Base-by-base conservation (phyloP, 768 basidiomycete species). In the Russula sp. region DNA sequence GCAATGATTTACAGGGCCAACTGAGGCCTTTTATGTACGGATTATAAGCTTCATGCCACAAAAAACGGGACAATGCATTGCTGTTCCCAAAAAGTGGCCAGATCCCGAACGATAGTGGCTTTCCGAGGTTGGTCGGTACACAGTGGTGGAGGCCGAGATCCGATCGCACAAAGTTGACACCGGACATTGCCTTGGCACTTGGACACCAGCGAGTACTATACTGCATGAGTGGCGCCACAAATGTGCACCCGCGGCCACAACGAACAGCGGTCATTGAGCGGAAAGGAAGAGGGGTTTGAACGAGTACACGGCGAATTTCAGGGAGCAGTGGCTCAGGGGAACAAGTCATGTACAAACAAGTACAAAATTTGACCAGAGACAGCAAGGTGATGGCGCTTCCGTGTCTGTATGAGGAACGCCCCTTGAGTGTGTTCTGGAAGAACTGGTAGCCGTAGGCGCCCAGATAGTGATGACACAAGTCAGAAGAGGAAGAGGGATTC, bases 401-500 rank as follows among this genome's bases (percentile, higher is more conserved):
- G 14, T 5, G 40, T 34, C 49, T 3, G 59, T 32, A 38, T 11
- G 7, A 52, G 49, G 50, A 30, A 63, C 55, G 49, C 32, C 14
- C 59, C 54, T 57, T 61, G 59, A 16, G 9, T 48, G 16, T 55
- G 38, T 61, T 57, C 61, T 28, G 49, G 59, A 28, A 61, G 40
- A 20, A 14, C 49, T 9, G 18, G 16, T 16, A 30, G 44, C 20
- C 52, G 14, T 24, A 49, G 20, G 53, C 46, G 42, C 48, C 44
- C 38, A 13, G 22, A 24, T 28, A 18, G 48, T 50, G 44, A 34
- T 14, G 42, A 61, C 20, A 46, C 10, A 54, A 46, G 54, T 51
- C 59, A 30, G 53, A 65, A 57, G 38, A 44, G 30, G 59, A 64
- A 59, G 52, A 55, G 60, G 36, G 53, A 28, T 13, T n/a, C 24